Conservation (phyloP, 371 early-diverging fungal genomes). For the Actinomucor elegans region DNA sequence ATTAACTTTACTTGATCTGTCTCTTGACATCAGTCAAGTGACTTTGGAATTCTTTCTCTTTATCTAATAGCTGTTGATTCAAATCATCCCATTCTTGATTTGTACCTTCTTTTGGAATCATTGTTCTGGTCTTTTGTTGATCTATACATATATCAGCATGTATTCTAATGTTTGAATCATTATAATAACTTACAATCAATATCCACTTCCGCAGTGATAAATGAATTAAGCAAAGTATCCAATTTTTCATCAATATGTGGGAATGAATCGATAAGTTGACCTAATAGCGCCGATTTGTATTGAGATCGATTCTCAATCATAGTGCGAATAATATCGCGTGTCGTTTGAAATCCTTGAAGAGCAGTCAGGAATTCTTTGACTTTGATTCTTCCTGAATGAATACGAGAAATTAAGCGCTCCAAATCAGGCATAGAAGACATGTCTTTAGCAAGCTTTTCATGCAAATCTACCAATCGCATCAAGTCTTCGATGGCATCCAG, state of each 20-base stretch:
- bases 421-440: conserved; percentile 80
- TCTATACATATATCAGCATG: background rate
- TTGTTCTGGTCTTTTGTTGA: conserved; percentile 49
- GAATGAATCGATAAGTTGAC: conserved; percentile 40
- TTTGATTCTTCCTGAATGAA: conserved; percentile 83
- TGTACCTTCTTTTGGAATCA: conserved; percentile 74
- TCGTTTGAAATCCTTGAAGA: conserved; percentile 60
- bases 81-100: conserved; percentile 80
- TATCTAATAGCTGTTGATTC: conserved; percentile 44
- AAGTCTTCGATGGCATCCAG: conserved; percentile 89
- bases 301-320: conserved; percentile 32
- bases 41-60: conserved; percentile 66
- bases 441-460: conserved; percentile 41
- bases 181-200: conserved; percentile 52
- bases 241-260: conserved; percentile 59
- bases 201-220: conserved; percentile 73
- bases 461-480: conserved; percentile 49
- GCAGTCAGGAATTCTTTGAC: conserved; percentile 75
- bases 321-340: conserved; percentile 38
- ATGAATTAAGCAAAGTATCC: conserved; percentile 66
- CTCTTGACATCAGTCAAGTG: conserved; percentile 65
- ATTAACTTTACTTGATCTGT: conserved; percentile 62
- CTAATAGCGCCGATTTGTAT: conserved; percentile 49
- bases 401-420: conserved; percentile 88
- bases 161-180: background rate